A percentile compares a stretch with the other conserved stretches of the same genome.
Conservation (phyloP, 2,329 filamentous ascomycete genomes). For the Trichoderma endophyticum region DNA sequence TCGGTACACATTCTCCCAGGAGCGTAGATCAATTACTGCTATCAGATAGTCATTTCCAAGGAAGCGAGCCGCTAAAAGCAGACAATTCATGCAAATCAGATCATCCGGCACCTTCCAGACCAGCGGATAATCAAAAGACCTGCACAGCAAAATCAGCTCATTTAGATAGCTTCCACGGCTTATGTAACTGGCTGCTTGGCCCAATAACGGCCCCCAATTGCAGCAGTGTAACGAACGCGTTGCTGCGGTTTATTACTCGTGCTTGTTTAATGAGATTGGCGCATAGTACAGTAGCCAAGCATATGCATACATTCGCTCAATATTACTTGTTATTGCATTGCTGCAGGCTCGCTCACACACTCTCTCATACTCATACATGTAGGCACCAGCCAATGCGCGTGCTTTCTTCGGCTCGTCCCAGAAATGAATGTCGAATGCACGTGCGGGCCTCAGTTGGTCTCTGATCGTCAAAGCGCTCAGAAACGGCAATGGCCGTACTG, state of each 20-base stretch:
- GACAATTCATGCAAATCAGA: constrained; percentile 2
- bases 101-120: constrained; percentile 9
- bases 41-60: neutral
- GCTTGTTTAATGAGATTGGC: neutral
- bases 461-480: neutral
- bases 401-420: neutral
- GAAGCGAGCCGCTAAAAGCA: neutral
- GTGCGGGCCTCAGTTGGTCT: neutral
- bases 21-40: constrained; percentile 5
- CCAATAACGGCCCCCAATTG: neutral
- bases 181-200: neutral
- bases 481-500: neutral
- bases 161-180: neutral
- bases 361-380: neutral
- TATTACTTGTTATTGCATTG: neutral
- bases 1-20: neutral
- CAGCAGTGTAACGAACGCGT: neutral
- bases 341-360: neutral
- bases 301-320: neutral
- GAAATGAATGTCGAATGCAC: neutral
- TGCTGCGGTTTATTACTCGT: neutral
- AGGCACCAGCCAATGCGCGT: neutral
- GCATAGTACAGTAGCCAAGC: neutral
- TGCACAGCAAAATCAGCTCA: constrained; percentile 9
- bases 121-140: neutral